Base-by-base conservation (phyloP, 768 basidiomycete species). In the Serendipita sp. region DNA sequence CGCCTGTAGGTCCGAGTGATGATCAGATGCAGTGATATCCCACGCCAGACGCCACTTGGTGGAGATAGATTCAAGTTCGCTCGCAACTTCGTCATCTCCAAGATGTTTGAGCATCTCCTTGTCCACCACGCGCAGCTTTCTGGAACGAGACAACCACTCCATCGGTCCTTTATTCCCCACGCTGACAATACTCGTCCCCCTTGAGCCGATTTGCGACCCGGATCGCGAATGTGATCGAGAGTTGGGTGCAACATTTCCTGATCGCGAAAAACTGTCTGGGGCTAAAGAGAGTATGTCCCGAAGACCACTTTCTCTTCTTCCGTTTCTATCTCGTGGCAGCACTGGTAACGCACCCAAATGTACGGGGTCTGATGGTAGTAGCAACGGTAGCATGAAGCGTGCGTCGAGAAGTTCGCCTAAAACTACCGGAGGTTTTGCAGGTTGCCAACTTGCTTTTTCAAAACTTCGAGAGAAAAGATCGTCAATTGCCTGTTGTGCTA, bases 371-470 rank as follows among this genome's bases (percentile, higher is more conserved):
- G 85, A 83, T 4, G 94, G 94, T 58, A 96, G 83, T 23, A 83
- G 77, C 55, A 95, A 77, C 1, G 91, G 91, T 27, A 98, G 80
- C 92, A 97, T 97, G 72, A 87, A 83, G 67, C 93, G 81, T 29
- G 90, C 92, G 72, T 99, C 93, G 67, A 97, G 77, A 29, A 97
- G 75, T 72, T 99, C 96, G 34, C 93, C 93, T 1, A 93, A 80
- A 29, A 85, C 85, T 69, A 88, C 87, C 0, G 91, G 86, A 18
- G 90, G 81, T 62, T 80, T 81, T 0, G 82, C 77, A 13, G 93
- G 89, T 64, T 85, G 83, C 86, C 93, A 98, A 3, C 80, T 72
- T 0, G 83, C 81, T 46, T 83, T 80, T 40, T 85, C 83, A 36
- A 80, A 77, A 0, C 75, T 72, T 65, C 78, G 82, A 73, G 91